Percentiles rank a stretch among this genome's conserved stretches.
These are phyloP conservation scores for Conoideocrella luteorostrata DNA, from an alignment of 2,329 filamentous ascomycete genomes.

Conservation along the genomic window DNA sequence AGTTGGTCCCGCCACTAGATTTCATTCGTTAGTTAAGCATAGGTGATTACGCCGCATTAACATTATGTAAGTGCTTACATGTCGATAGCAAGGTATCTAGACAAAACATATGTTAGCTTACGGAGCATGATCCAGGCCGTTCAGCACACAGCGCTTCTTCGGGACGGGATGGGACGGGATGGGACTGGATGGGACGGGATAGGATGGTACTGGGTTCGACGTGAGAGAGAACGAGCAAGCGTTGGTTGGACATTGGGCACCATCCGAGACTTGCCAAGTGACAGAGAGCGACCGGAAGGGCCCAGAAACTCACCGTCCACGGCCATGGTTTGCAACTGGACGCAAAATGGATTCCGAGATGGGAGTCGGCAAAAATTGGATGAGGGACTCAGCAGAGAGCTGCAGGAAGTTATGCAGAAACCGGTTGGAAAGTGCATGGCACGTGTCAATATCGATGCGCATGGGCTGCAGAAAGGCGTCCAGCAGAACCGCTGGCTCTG, in stretches of 20 bases:
- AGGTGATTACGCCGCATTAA: slow-evolving; percentile 21
- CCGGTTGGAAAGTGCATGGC: slow-evolving; percentile 39
- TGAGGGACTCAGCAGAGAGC: slow-evolving; percentile 44
- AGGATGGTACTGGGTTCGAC: no score
- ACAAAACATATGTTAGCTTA: slow-evolving; percentile 9
- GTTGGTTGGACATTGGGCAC: neutral
- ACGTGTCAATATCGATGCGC: slow-evolving; percentile 37
- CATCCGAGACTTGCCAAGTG: neutral
- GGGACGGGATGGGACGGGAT: no score
- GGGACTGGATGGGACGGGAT: no score
- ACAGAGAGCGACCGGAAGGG: neutral
- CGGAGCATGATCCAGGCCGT: no score
- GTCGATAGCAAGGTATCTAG: slow-evolving; percentile 56
- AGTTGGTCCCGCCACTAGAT: slow-evolving; percentile 59
- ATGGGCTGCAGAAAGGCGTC: slow-evolving; percentile 46
- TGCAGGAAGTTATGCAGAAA: slow-evolving; percentile 41
- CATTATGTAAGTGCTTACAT: slow-evolving; percentile 42
- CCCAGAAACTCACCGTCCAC: slow-evolving; percentile 41
- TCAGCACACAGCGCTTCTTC: no score
- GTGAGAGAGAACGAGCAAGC: no score
- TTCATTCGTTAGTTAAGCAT: slow-evolving; percentile 1
- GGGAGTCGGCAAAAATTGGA: slow-evolving; percentile 56
- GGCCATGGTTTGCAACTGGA: slow-evolving; percentile 34
- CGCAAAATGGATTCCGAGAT: slow-evolving; percentile 54
- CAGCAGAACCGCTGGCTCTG: slow-evolving; percentile 14